A percentile compares a stretch with the other conserved stretches of the same genome.
Evolutionary conservation across 306 rosid species (phyloP).

Genomic region (Fragaria vesca): DNA sequence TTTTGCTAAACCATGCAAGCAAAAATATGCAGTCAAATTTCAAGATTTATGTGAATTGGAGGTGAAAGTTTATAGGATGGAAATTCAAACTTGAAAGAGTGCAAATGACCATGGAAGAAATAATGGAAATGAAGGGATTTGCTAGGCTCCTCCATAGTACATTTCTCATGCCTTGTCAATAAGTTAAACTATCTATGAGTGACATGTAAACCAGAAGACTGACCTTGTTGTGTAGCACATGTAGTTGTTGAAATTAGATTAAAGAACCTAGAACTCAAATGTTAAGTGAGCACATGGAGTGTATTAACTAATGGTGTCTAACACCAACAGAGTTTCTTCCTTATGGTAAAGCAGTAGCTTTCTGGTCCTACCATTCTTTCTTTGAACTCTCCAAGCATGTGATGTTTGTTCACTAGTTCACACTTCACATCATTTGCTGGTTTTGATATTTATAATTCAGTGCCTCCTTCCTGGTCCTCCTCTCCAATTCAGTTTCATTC

Average conservation of each 20-base stretch:
- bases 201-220: background rate
- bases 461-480: background rate
- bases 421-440: constrained; percentile 26
- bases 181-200: background rate
- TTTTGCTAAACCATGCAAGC: too few relatives aligned
- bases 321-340: background rate
- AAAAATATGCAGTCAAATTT: too few relatives aligned
- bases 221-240: background rate
- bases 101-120: too few relatives aligned
- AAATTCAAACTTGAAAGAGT: too few relatives aligned
- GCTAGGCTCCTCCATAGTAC: background rate
- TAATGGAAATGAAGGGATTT: background rate
- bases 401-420: constrained; percentile 29
- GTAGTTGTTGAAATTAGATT: constrained; percentile 14
- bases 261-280: background rate
- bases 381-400: constrained; percentile 26
- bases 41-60: too few relatives aligned
- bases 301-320: background rate
- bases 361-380: constrained; percentile 14
- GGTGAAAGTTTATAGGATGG: too few relatives aligned
- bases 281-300: background rate
- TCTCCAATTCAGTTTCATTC: background rate
- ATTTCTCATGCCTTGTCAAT: background rate
- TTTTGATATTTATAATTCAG: background rate
- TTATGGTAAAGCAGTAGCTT: background rate